Evolutionary conservation across 306 rosid genomes (phyloP), one percentile per base, ranked within the genome.

Genomic region (Citrullus mucosospermus): DNA sequence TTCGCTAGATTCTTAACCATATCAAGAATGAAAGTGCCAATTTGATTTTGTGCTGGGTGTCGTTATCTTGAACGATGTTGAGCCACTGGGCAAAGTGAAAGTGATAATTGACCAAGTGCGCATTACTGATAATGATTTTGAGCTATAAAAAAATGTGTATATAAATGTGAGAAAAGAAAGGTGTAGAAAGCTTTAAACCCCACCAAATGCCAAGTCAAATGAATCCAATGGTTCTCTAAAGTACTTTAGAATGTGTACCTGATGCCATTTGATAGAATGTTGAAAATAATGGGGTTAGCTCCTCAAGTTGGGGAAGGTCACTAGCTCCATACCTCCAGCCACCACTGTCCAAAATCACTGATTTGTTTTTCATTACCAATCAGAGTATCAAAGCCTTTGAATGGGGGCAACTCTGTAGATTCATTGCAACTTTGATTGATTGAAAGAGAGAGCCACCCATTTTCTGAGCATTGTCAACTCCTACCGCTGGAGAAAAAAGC

Each of bases 221-320:
- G 83, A 73, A 80, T 54, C 78, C 62, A 74, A 74, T 54, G 78
- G 48, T 73, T 73, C 78, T 74, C 78, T 32, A 25, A 34, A 74
- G 63, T 54, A 53, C 62, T 54, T 74, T 74, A 10, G 78, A 54
- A 74, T 54, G 63, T 54, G 78, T 74, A 74, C 78, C 77, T 74
- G 59, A 74, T 28, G n/a, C 63, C 48, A 74, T 74, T 74, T 74
- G 62, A 74, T 74, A 11, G 63, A 74, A 54, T 25, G 60, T 56
- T 54, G 81, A 70, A 58, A 41, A 41, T 80, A 61, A 28, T 32
- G 72, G 78, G 72, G 88, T 89, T 89, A 87, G 88, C 86, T 89
- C 93, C 96, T 80, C 71, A 85, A 54, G 81, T 81, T 34, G 68
- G 83, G 93, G 93, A 89, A 86, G 90, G 76, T 62, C 86, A 14